Evolutionary conservation across 352 stramenopile genomes (phyloP).

Genomic region (Phytophthora foliorum): DNA sequence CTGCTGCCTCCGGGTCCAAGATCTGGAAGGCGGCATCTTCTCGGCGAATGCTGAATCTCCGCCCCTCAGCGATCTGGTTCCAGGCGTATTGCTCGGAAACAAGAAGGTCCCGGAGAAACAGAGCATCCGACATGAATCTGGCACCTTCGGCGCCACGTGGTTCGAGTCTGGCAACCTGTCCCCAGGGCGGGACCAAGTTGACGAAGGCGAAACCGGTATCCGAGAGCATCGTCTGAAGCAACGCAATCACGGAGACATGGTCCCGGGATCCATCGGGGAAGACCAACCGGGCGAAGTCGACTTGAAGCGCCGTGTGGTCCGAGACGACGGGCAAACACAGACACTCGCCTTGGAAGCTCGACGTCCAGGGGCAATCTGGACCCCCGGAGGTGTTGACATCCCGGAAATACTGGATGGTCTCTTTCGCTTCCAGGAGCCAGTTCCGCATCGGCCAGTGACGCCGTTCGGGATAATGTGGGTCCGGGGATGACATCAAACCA

Average conservation of each 20-base stretch:
- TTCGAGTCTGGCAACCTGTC: too few species aligned
- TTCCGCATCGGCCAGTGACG: too few species aligned
- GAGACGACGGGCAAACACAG: not conserved
- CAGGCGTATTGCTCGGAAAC: not conserved
- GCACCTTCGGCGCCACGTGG: too few species aligned
- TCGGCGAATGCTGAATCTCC: not conserved
- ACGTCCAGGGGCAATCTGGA: not conserved
- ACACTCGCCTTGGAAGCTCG: not conserved
- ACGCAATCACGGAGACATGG: too few species aligned
- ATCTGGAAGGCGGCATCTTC: constrained; percentile 1
- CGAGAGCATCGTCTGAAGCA: too few species aligned
- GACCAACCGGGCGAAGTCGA: not conserved
- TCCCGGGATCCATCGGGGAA: too few species aligned
- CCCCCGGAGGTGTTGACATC: not conserved
- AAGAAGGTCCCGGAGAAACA: not conserved
- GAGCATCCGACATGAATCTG: not conserved
- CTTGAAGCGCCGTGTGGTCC: not conserved
- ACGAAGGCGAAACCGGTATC: too few species aligned
- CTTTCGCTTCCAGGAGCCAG: too few species aligned
- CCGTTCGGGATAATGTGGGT: too few species aligned
- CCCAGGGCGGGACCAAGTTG: too few species aligned
- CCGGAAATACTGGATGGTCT: not conserved
- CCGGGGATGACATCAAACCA: not conserved
- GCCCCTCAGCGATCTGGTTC: not conserved
- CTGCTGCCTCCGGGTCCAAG: not conserved